Conservation (phyloP, 805 yeast genomes). For the Teunomyces pallodes region DNA sequence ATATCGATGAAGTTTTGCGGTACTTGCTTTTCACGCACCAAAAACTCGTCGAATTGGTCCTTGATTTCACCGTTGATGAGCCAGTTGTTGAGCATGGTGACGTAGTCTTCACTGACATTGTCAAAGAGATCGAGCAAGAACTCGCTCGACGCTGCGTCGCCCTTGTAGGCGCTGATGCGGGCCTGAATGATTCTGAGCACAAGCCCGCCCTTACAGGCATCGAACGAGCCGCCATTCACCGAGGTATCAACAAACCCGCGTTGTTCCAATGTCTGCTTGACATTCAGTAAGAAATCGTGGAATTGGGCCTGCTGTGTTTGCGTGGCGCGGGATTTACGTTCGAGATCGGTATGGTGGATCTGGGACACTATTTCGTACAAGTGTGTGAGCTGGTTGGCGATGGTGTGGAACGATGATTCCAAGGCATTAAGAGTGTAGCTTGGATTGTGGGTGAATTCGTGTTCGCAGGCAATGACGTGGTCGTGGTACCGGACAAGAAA, state of each 20-base stretch:
- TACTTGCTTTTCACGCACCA: constrained; percentile 50
- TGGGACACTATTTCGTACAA: constrained; percentile 55
- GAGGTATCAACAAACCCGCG: constrained; percentile 49
- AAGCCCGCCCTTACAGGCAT: constrained; percentile 75
- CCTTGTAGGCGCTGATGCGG: constrained; percentile 55
- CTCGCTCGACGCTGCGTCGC: constrained; percentile 56
- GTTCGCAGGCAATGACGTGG: constrained; percentile 47
- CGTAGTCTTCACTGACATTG: constrained; percentile 60
- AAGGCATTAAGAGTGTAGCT: constrained; percentile 59
- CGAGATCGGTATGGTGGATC: constrained; percentile 48
- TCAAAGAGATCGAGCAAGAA: constrained; percentile 55
- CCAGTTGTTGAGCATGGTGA: constrained; percentile 77
- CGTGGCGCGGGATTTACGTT: constrained; percentile 22
- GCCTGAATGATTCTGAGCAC: constrained; percentile 61
- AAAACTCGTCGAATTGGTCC: constrained; percentile 82
- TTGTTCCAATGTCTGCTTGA: constrained; percentile 40
- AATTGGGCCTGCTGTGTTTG: constrained; percentile 21
- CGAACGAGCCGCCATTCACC: constrained; percentile 49
- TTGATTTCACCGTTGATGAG: constrained; percentile 65
- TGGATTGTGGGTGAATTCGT: constrained; percentile 46
- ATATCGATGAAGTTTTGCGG: constrained; percentile 23
- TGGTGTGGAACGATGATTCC: constrained; percentile 35
- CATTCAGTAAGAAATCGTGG: constrained; percentile 32
- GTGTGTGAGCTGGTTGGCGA: constrained; percentile 42
- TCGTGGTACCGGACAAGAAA: constrained; percentile 25